Evolutionary conservation across 2,329 filamentous ascomycete species (phyloP), one percentile per base, ranked within the genome.

Genomic region (Pseudocercospora vitis): DNA sequence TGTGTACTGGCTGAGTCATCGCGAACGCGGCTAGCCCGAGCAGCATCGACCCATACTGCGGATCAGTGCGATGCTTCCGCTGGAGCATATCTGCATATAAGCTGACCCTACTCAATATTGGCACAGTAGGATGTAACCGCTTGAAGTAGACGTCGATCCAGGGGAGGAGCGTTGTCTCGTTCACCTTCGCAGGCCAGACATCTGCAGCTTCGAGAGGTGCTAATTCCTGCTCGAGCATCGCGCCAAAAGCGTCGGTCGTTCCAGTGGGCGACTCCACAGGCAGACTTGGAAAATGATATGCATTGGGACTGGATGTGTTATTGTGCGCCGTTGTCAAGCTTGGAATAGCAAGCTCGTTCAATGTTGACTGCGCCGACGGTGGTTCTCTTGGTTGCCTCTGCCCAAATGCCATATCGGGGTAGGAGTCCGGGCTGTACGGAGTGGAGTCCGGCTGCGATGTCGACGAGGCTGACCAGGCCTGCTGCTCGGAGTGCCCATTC

Each of bases 91-190:
- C 68, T n/a, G 67, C 72, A 52, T 71, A 75, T n/a, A 76, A 55
- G 7, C 68, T 68, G 0, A 71, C 71, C 1, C 72, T 66, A 56
- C 70, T 73, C 3, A 76, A 53, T 2, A 76, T 68, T 2, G 74
- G 74, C 23, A 40, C 37, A 0, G 73, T 76, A 3, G 73, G 71
- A 53, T 76, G 72, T 32, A 76, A 55, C 14, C 73, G 71, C 47
- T 75, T 73, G 54, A 76, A 76, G 52, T 74, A 75, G 2, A 75
- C 72, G 37, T 75, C 73, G 14, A 76, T 68, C 65, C 65, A 67
- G 0, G 63, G 63, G 9, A 67, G 50, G 19, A 76, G 68, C 18
- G 71, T 74, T 1, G 68, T 68, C 53, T 76, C 73, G 35, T 66
- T 68, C 50, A 75, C 73, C 4, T 63, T 69, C 0, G 64, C 42